Evolutionary conservation across 306 rosid genomes (phyloP).

Genomic region (Begonia masoniana): DNA sequence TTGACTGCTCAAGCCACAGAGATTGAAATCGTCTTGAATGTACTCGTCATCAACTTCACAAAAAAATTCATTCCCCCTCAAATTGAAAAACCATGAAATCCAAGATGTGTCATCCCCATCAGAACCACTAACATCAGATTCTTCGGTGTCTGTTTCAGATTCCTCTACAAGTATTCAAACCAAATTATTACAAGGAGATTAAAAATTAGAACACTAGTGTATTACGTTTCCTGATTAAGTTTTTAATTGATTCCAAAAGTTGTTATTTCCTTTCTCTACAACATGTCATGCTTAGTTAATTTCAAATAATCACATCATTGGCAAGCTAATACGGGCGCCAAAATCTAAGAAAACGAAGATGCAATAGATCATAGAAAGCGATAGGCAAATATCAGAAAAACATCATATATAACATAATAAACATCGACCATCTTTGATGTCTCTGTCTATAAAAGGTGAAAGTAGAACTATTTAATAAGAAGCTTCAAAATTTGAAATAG

Average conservation of each 20-base stretch:
- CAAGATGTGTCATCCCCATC: slow-evolving; percentile 96
- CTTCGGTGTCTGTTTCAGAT: slow-evolving; percentile 94
- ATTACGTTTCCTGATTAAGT: too few species aligned
- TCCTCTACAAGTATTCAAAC: slow-evolving; percentile 48
- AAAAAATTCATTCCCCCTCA: slow-evolving; percentile 92
- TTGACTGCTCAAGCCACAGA: slow-evolving; percentile 96
- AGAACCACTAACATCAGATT: slow-evolving; percentile 96
- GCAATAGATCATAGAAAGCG: too few species aligned
- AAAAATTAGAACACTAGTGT: not conserved
- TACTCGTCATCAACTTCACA: slow-evolving; percentile 97
- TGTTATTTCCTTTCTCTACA: not conserved
- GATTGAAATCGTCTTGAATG: slow-evolving; percentile 92
- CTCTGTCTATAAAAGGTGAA: too few species aligned
- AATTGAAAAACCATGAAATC: slow-evolving; percentile 98
- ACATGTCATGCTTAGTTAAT: not conserved
- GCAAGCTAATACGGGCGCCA: too few species aligned
- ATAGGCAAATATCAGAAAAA: too few species aligned
- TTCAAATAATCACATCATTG: not conserved
- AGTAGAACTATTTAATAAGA: too few species aligned
- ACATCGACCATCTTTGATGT: too few species aligned
- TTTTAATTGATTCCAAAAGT: too few species aligned
- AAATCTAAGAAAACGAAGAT: too few species aligned
- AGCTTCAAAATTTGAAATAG: too few species aligned
- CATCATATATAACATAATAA: too few species aligned
- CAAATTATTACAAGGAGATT: not conserved